Evolutionary conservation across 2,329 filamentous ascomycete species (phyloP).

Genomic region (Penicillium brevicompactum): DNA sequence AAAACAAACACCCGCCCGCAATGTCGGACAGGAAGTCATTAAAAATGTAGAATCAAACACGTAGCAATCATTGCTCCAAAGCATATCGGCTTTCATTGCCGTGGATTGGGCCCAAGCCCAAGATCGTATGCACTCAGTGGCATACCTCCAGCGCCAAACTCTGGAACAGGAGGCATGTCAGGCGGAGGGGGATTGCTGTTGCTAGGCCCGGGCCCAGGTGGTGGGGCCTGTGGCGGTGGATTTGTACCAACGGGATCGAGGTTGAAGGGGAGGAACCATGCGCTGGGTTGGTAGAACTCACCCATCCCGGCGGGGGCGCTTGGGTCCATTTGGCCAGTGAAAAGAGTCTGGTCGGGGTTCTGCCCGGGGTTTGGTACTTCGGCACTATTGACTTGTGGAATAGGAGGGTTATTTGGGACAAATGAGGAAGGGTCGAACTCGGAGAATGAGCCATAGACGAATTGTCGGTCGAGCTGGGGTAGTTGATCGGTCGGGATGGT

Average conservation of each 20-base stretch:
- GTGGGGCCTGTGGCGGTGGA: slow-evolving; percentile 11
- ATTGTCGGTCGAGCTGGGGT: slow-evolving; percentile 72
- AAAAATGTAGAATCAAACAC: slow-evolving; percentile 14
- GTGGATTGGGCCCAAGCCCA: slow-evolving; percentile 25
- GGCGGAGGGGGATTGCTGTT: slow-evolving; percentile 4
- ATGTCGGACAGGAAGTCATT: slow-evolving; percentile 7
- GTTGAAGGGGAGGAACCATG: slow-evolving; percentile 94
- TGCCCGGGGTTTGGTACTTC: slow-evolving; percentile 24
- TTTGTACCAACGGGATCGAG: slow-evolving; percentile 63
- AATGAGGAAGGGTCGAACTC: slow-evolving; percentile 51
- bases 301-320: slow-evolving; percentile 37
- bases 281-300: slow-evolving; percentile 55
- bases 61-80: slow-evolving; percentile 10
- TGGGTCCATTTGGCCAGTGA: slow-evolving; percentile 39
- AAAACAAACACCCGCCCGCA: slow-evolving; percentile 3
- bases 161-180: slow-evolving; percentile 5
- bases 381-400: slow-evolving; percentile 30
- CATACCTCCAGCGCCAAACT: slow-evolving; percentile 23
- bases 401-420: slow-evolving; percentile 30
- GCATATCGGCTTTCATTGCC: slow-evolving; percentile 7
- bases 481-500: slow-evolving; percentile 48
- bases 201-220: slow-evolving; percentile 12
- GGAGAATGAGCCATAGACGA: slow-evolving; percentile 73
- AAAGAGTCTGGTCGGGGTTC: slow-evolving; percentile 30
- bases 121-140: slow-evolving; percentile 32